Conservation (phyloP, 2,329 filamentous ascomycete genomes). For the Neofusicoccum parvum region DNA sequence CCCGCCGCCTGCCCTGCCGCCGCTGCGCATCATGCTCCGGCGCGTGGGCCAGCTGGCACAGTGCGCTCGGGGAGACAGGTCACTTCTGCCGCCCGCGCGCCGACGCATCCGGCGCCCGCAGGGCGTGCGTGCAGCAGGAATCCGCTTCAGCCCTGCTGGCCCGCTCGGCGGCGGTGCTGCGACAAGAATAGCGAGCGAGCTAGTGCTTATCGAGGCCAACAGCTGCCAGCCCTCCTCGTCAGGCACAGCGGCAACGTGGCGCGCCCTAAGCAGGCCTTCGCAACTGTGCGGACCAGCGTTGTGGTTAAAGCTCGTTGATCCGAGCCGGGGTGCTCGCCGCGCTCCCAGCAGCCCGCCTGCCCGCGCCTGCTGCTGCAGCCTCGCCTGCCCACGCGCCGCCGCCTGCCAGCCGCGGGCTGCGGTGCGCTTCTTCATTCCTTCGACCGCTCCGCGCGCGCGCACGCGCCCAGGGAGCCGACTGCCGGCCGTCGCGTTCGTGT, state of each 20-base stretch:
- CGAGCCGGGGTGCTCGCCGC: background rate
- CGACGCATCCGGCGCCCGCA: constrained; percentile 1
- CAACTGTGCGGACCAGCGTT: constrained; percentile 6
- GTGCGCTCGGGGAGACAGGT: background rate
- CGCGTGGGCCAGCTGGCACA: background rate
- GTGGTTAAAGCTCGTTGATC: constrained; percentile 12
- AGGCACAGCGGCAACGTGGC: constrained; percentile 18
- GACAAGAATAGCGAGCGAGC: constrained; percentile 18
- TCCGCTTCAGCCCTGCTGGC: constrained; percentile 12
- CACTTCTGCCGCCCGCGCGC: background rate
- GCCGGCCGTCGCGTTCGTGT: constrained; percentile 13
- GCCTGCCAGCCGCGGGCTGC: background rate
- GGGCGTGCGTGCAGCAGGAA: constrained; percentile 2
- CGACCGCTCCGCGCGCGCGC: background rate
- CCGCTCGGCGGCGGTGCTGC: background rate
- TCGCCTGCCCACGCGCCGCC: background rate
- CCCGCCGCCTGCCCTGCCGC: background rate
- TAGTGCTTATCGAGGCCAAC: constrained; percentile 11
- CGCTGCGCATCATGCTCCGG: background rate
- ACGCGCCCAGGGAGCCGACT: background rate
- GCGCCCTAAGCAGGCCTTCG: constrained; percentile 16
- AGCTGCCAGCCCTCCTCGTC: constrained; percentile 11
- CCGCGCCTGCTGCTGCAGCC: background rate
- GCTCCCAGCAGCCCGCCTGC: background rate
- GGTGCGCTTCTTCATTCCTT: background rate